Percentiles rank a stretch among this genome's conserved stretches.
phyloP scores from a whole-genome alignment of 73 alveolate species.

The Paramecium caudatum region DNA sequence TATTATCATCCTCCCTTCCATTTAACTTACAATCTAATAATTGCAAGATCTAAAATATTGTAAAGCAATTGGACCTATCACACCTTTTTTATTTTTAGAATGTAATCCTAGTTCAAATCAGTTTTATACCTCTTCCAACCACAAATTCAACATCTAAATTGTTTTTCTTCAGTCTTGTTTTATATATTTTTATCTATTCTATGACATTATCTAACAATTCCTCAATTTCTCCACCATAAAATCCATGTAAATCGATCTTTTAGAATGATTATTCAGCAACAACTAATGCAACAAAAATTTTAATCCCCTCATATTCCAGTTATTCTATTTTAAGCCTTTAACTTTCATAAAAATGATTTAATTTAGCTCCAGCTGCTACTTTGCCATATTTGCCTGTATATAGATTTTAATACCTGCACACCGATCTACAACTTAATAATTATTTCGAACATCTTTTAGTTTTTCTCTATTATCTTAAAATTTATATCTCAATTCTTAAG shows the following conservation, averaged over 20 bases:
- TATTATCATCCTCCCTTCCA: slow-evolving; percentile 9
- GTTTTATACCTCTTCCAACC: slow-evolving; percentile 19
- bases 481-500: neutral
- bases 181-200: slow-evolving; percentile 44
- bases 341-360: neutral
- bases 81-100: slow-evolving; percentile 5
- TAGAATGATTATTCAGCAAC: slow-evolving; percentile 17
- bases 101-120: neutral
- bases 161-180: neutral
- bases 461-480: neutral
- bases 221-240: slow-evolving; percentile 51
- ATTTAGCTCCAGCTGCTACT: neutral
- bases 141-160: slow-evolving; percentile 18
- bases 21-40: neutral
- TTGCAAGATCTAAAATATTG: slow-evolving; percentile 41
- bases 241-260: slow-evolving; percentile 42
- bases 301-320: slow-evolving; percentile 2
- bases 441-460: neutral
- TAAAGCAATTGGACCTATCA: slow-evolving; percentile 22
- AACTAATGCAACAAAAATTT: neutral
- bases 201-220: slow-evolving; percentile 5
- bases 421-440: neutral
- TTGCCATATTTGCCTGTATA: slow-evolving; percentile 15
- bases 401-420: slow-evolving; percentile 31
- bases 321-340: neutral